These are phyloP conservation scores for Capronia americana DNA, from an alignment of 2,329 filamentous ascomycete genomes.

Conservation along the genomic window DNA sequence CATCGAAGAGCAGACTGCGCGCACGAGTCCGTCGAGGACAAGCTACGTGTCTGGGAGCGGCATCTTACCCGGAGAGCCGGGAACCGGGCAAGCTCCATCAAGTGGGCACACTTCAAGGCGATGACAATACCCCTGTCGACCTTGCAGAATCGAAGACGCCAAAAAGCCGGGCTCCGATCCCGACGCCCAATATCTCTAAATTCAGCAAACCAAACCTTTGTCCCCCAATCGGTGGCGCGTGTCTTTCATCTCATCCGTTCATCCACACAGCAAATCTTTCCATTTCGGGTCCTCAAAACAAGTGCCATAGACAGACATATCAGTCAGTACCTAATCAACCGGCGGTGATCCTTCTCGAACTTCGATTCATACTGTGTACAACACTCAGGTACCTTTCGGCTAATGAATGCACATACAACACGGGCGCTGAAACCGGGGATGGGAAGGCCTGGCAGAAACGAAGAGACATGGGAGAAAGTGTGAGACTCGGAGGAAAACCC, in stretches of 20 bases:
- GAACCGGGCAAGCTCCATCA: conserved; percentile 5
- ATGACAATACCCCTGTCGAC: background rate
- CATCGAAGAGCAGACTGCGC: conserved; percentile 73
- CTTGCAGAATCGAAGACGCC: background rate
- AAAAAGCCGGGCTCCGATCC: background rate
- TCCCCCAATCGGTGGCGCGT: background rate
- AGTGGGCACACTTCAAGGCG: background rate
- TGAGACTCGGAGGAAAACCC: background rate
- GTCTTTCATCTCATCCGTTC: background rate
- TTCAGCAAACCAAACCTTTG: background rate
- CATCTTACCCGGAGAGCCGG: conserved; percentile 16
- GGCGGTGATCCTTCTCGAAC: conserved; percentile 5
- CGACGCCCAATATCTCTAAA: background rate
- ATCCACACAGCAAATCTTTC: background rate
- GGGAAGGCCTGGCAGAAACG: background rate
- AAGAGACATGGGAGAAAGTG: background rate
- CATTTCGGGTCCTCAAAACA: background rate
- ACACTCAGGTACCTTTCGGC: background rate
- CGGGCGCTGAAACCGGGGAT: background rate
- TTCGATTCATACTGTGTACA: conserved; percentile 5
- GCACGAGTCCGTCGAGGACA: conserved; percentile 70
- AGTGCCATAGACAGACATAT: background rate
- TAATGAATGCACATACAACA: conserved; percentile 10
- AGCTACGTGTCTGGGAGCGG: conserved; percentile 48
- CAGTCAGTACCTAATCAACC: background rate